These are phyloP conservation scores for Amylocarpus encephaloides DNA, from an alignment of 2,329 filamentous ascomycete genomes.

Conservation along the genomic window DNA sequence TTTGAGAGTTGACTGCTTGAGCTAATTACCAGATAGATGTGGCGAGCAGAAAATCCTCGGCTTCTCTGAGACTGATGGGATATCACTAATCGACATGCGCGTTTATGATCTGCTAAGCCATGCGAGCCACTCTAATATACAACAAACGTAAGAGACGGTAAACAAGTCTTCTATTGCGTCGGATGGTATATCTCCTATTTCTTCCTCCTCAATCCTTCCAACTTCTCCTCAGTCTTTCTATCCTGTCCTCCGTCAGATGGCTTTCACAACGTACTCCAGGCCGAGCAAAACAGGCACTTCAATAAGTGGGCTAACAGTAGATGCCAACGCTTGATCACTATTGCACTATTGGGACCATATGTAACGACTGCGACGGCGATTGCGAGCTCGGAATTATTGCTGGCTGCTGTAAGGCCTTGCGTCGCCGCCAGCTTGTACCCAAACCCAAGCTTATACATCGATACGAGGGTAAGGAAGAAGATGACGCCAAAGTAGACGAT, in stretches of 20 bases:
- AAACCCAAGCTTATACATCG: slow-evolving; percentile 60
- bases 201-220: slow-evolving; percentile 30
- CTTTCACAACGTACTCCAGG: slow-evolving; percentile 68
- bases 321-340: slow-evolving; percentile 73
- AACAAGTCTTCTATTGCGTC: too few relatives aligned
- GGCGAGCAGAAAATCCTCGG: too few relatives aligned
- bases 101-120: too few relatives aligned
- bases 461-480: slow-evolving; percentile 62
- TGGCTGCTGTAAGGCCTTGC: slow-evolving; percentile 83
- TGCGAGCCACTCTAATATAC: too few relatives aligned
- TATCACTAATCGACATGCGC: too few relatives aligned
- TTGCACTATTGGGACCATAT: slow-evolving; percentile 69
- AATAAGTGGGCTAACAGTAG: slow-evolving; percentile 78
- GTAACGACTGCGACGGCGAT: slow-evolving; percentile 82
- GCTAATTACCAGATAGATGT: too few relatives aligned
- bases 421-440: slow-evolving; percentile 65
- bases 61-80: too few relatives aligned
- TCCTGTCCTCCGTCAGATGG: slow-evolving; percentile 42
- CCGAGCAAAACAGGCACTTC: slow-evolving; percentile 77
- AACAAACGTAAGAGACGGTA: too few relatives aligned
- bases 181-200: too few relatives aligned
- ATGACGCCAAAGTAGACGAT: slow-evolving; percentile 74
- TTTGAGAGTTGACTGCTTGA: too few relatives aligned
- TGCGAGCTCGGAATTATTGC: slow-evolving; percentile 89
- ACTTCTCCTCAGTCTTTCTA: too few relatives aligned